phyloP scores from a whole-genome alignment of 2,329 filamentous ascomycete genomes.

The Ramularia endophylla region DNA sequence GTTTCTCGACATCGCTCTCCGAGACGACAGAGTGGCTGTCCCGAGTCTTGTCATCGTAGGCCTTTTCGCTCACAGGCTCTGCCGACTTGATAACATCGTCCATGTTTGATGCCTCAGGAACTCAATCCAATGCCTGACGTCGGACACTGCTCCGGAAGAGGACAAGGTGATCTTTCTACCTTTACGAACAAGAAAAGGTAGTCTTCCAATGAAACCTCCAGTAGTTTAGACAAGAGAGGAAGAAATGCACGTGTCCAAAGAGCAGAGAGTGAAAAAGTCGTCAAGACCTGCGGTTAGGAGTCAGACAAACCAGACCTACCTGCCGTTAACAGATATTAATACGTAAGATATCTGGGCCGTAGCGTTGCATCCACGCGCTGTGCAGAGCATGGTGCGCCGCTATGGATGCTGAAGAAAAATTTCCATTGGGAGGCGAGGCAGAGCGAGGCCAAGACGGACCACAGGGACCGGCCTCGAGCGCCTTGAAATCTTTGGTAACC shows the following conservation, averaged over 20 bases:
- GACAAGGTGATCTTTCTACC: neutral
- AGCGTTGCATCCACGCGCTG: neutral
- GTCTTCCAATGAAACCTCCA: too few species aligned
- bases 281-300: constrained; percentile 1
- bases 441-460: too few species aligned
- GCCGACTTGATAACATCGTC: constrained; percentile 2
- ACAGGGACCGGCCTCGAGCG: too few species aligned
- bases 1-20: constrained; percentile 14
- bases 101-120: neutral
- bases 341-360: neutral
- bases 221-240: neutral
- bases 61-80: neutral
- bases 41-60: neutral
- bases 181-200: too few species aligned
- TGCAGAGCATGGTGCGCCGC: neutral
- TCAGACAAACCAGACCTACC: neutral
- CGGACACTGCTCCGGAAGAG: neutral
- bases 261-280: constrained; percentile 1
- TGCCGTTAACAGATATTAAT: constrained; percentile 2
- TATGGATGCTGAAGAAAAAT: neutral
- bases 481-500: too few species aligned
- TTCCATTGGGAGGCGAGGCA: neutral
- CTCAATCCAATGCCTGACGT: neutral
- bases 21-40: neutral
- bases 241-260: neutral